Evolutionary conservation across 2,329 filamentous ascomycete genomes (phyloP).

Genomic region (Paraphaeosphaeria sporulosa): DNA sequence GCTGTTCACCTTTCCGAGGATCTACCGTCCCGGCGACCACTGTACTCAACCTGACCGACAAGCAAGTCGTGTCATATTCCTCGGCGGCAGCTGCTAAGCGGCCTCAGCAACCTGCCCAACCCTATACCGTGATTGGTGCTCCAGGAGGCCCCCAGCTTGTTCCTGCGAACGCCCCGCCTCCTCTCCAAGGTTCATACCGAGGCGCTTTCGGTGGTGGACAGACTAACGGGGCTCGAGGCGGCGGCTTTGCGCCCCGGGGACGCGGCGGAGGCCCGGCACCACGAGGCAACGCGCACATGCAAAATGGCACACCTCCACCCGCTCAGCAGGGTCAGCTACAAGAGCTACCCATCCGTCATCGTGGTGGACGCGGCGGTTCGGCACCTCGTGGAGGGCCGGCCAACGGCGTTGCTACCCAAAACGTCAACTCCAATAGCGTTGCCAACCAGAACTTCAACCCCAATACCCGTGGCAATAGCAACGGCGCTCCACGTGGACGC

Average conservation of each 20-base stretch:
- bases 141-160: conserved; percentile 67
- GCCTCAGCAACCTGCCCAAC: conserved; percentile 55
- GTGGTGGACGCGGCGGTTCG: conserved; percentile 49
- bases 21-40: conserved; percentile 89
- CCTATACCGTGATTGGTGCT: conserved; percentile 62
- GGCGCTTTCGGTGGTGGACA: conserved; percentile 61
- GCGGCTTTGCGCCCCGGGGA: conserved; percentile 9
- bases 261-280: conserved; percentile 50
- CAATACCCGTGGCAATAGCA: conserved; percentile 39
- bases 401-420: conserved; percentile 36
- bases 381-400: conserved; percentile 40
- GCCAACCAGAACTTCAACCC: conserved; percentile 35
- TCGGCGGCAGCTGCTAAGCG: conserved; percentile 65
- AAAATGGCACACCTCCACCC: conserved; percentile 29
- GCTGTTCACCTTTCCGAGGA: conserved; percentile 91
- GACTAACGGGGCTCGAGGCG: conserved; percentile 39
- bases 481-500: conserved; percentile 50
- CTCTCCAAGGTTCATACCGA: conserved; percentile 66
- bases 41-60: conserved; percentile 85
- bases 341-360: conserved; percentile 49
- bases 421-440: conserved; percentile 34
- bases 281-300: conserved; percentile 31
- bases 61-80: conserved; percentile 77
- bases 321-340: conserved; percentile 38
- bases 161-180: conserved; percentile 63